Conservation (phyloP, 208 protist genomes). For the Trypanosoma caninum region DNA sequence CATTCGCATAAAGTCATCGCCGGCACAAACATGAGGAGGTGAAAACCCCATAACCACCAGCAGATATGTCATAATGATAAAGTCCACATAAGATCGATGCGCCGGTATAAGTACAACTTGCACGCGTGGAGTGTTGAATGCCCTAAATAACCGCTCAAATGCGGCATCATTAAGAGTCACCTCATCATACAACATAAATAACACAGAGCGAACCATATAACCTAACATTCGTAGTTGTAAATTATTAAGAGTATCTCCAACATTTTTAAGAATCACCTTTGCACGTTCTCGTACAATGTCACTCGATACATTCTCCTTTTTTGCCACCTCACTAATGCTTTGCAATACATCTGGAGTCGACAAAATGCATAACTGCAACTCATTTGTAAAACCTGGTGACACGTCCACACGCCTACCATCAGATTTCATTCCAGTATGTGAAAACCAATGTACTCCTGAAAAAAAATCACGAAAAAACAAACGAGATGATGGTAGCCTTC, state of each 20-base stretch:
- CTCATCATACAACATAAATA: slow-evolving; percentile 62
- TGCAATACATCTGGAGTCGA: slow-evolving; percentile 46
- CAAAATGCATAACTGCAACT: slow-evolving; percentile 46
- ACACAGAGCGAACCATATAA: slow-evolving; percentile 47
- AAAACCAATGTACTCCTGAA: slow-evolving; percentile 32
- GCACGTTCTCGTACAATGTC: slow-evolving; percentile 52
- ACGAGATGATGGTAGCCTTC: slow-evolving; percentile 33
- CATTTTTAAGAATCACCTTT: slow-evolving; percentile 50
- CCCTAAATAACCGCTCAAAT: slow-evolving; percentile 50
- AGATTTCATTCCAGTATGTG: slow-evolving; percentile 38
- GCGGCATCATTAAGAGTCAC: slow-evolving; percentile 58
- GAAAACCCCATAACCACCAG: slow-evolving; percentile 60
- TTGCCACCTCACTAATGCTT: slow-evolving; percentile 38
- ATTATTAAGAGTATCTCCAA: slow-evolving; percentile 76
- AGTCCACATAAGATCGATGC: slow-evolving; percentile 88
- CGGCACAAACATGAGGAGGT: slow-evolving; percentile 80
- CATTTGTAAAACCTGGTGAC: slow-evolving; percentile 49
- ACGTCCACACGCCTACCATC: slow-evolving; percentile 38
- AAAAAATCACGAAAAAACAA: slow-evolving; percentile 30
- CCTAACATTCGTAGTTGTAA: slow-evolving; percentile 47
- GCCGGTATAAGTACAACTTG: slow-evolving; percentile 73
- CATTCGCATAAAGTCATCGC: slow-evolving; percentile 86
- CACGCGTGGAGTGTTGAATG: slow-evolving; percentile 41
- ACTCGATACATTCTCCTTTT: slow-evolving; percentile 32
- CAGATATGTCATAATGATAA: slow-evolving; percentile 84